Evolutionary conservation across 345 rosid species (phyloP), one percentile per base, ranked within the genome.

Genomic region (Boechera divaricarpa): DNA sequence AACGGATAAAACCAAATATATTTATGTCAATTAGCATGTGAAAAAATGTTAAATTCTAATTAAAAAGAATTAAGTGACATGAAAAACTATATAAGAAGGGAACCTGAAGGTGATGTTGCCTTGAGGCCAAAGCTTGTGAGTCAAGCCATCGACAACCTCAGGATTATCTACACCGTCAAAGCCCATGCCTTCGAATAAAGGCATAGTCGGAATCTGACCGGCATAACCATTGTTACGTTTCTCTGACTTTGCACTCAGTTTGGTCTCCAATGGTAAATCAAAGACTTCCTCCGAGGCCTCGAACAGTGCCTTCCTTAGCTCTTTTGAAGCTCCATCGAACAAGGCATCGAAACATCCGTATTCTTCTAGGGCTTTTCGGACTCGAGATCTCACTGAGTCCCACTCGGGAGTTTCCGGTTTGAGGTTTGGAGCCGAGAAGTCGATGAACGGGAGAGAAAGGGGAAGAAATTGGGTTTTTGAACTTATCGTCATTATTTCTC

Each of bases 311-410:
- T 82, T 75, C 41, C 82, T n/a, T 15, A 70, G 71, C 42, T 86
- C 88, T 10, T 9, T 0, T 0, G 94, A 79, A 74, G 73, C 80
- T 60, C 71, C 82, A 60, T 86, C 35, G 56, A 81, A 83, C 53
- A 58, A 55, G 3, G 86, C 94, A 82, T 87, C 89, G 38, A 87
- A 89, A 72, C 87, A 86, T 7, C 94, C 91, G 39, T 77, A 83
- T 15, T 86, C 87, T 67, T 83, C 88, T 5, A 87, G 77, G 10
- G 90, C 86, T 74, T 62, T 24, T 38, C 78, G 74, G 66, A 86
- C 87, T 24, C 54, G 68, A 29, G 53, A 48, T 76, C 79, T 83
- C 72, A 81, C 77, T 0, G 63, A 64, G 12, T 64, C 79, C 87
- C 90, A 89, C 45, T 79, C 85, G 0, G 54, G 69, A 0, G 87